Percentiles rank a stretch among this genome's conserved stretches.
These are phyloP conservation scores for Melaleuca quinquenervia DNA, from an alignment of 345 rosid genomes.

Conservation along the genomic window DNA sequence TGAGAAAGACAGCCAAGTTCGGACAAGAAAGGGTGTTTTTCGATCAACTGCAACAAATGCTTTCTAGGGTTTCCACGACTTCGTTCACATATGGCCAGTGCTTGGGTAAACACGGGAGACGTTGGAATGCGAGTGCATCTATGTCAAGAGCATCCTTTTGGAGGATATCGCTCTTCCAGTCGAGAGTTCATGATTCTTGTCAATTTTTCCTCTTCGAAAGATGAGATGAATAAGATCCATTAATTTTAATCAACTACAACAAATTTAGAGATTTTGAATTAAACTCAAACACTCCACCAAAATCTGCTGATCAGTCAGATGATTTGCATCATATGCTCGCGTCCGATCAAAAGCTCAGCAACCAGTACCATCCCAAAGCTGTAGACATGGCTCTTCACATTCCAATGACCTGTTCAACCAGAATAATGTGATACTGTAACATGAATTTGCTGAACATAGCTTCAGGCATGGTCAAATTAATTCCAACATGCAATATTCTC, in stretches of 20 bases:
- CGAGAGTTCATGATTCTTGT: neutral
- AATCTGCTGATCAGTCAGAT: neutral
- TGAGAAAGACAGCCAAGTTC: no score
- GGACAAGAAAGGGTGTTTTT: no score
- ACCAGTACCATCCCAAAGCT: constrained; percentile 1
- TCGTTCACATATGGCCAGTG: no score
- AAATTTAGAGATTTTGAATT: no score
- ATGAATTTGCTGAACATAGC: neutral
- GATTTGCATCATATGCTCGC: neutral
- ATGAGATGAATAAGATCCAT: no score
- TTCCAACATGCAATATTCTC: neutral
- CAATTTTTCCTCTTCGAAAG: neutral
- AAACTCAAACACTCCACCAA: no score
- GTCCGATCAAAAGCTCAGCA: neutral
- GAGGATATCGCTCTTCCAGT: neutral
- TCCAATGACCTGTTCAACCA: neutral
- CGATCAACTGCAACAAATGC: no score
- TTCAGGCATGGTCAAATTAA: neutral
- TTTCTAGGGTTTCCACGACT: no score
- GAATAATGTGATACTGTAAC: neutral
- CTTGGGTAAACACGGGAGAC: neutral
- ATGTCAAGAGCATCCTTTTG: neutral
- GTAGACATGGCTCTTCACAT: neutral
- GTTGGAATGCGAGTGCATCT: neutral
- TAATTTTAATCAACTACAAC: constrained; percentile 1